Evolutionary conservation across 225 moss, liverwort and hornwort genomes (phyloP), one percentile per base, ranked within the genome.

Genomic region (Sphagnum contortum): DNA sequence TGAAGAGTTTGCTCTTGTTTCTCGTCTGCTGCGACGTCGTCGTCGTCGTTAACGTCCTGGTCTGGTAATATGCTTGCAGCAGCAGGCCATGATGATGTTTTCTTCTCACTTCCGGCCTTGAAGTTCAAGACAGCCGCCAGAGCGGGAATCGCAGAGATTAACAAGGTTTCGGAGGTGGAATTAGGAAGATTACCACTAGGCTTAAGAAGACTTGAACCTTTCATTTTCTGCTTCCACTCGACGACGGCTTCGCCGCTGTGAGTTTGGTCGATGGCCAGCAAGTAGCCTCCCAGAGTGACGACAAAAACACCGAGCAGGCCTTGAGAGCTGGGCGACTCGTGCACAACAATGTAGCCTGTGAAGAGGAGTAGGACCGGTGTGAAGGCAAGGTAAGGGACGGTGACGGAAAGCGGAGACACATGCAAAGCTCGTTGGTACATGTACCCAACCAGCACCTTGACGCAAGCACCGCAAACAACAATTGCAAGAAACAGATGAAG

Each of bases 401-500:
- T 80, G 64, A 80, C 73, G 49, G 80, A 80, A 44, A 80, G 75
- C 6, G 80, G 76, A 54, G 80, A 76, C 9, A 73, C 61, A 12
- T 80, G 73, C 47, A 80, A 76, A 3, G 80, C 80, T 65, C 80
- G 70, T 55, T 80, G 80, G 55, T 80, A 80, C 80, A 80, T 80
- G 59, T 73, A 80, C 47, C 73, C 70, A 44, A 71, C 80, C 59
- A 76, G 69, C 45, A 80, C 80, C 68, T 80, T 80, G 5, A 80
- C 73, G 70, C 73, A 70, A 2, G 80, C 76, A 73, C 80, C 76
- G 48, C 80, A 76, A 49, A 76, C 49, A 6, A 80, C 57, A 44
- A 80, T 63, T 64, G 70, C 80, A 1, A 71, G 9, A 65, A 80
- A 80, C 49, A 70, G 57, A 62, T 68, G 64, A 45, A 55, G 64